Conservation (phyloP, 345 rosid genomes). For the Rhizophora mangle region DNA sequence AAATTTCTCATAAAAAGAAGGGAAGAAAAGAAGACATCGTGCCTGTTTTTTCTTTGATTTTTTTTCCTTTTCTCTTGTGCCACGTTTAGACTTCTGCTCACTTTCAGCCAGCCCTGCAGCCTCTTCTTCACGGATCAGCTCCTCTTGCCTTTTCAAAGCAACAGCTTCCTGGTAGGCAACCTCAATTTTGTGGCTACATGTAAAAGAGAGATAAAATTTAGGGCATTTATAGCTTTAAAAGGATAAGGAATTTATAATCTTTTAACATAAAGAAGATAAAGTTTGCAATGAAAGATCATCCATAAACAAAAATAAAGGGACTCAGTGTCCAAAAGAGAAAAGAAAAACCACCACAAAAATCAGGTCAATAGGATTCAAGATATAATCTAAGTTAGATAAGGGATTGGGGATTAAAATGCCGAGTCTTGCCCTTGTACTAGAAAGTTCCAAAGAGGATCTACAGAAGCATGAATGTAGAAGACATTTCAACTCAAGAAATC, state of each 20-base stretch:
- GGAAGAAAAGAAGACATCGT: neutral
- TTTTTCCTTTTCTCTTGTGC: constrained; percentile 67
- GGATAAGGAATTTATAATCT: neutral
- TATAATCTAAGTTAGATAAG: too few species aligned
- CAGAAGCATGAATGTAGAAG: neutral
- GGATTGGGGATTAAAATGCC: too few species aligned
- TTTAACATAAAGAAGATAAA: neutral
- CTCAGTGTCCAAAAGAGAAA: too few species aligned
- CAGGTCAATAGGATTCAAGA: too few species aligned
- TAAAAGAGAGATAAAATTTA: constrained; percentile 15
- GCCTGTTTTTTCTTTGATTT: constrained; percentile 94
- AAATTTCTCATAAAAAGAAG: constrained; percentile 5
- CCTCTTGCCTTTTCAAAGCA: constrained; percentile 90
- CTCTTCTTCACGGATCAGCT: constrained; percentile 95
- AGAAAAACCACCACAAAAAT: too few species aligned
- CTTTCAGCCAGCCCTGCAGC: constrained; percentile 73
- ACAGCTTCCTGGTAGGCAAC: constrained; percentile 93
- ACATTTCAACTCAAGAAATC: neutral
- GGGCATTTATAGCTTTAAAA: neutral
- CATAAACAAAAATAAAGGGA: too few species aligned
- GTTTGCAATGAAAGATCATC: neutral
- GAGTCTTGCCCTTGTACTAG: too few species aligned
- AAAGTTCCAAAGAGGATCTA: neutral
- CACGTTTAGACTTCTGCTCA: constrained; percentile 81
- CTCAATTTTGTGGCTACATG: constrained; percentile 75